Base-by-base conservation (phyloP, 140 eudicot genomes). In the Stevia rebaudiana region DNA sequence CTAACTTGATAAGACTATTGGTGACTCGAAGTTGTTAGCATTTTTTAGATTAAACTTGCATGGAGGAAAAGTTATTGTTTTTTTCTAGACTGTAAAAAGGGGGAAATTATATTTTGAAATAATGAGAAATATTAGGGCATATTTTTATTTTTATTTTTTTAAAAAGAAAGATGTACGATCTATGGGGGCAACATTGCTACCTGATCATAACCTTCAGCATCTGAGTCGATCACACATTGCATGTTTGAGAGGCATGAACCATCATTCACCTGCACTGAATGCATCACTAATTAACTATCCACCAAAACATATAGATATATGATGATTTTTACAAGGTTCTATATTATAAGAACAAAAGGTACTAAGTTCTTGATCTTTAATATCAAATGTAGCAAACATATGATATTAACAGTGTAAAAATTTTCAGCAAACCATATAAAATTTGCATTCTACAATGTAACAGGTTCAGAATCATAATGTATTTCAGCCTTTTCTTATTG, bases 201-300 rank as follows among this genome's bases (percentile, higher is more conserved):
- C 98, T 88, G 92, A 85, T 88, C 96, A 78, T 92, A 88, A 47
- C 98, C 98, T 70, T 92, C 92, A 61, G 90, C 86, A 56, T 83
- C 96, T 9, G 96, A 73, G 63, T 71, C 76, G 65, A 92, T 68
- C 62, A 92, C 98, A 72, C 98, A 92, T 69, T 92, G 98, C 98
- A 88, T 85, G 73, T 92, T 88, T 0, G 98, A 88, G 36, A 92
- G 76, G 67, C 98, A 92, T 8, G 98, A 92, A 36, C 98, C 98
- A 81, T 92, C 98, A 57, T 88, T 92, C 52, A 92, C 95, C 98
- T 91, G 68, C 52, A 51, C 50, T 21, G 60, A 77, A 61, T 67
- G 70, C 59, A 67, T 28, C 42, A 67, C 33, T 17, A 52, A 39
- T 40, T 74, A 73, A 23, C 73, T 22, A 54, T 55, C 61, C 35